Evolutionary conservation across 805 yeast species (phyloP).

Genomic region (Cyberlindnera xylosilytica): DNA sequence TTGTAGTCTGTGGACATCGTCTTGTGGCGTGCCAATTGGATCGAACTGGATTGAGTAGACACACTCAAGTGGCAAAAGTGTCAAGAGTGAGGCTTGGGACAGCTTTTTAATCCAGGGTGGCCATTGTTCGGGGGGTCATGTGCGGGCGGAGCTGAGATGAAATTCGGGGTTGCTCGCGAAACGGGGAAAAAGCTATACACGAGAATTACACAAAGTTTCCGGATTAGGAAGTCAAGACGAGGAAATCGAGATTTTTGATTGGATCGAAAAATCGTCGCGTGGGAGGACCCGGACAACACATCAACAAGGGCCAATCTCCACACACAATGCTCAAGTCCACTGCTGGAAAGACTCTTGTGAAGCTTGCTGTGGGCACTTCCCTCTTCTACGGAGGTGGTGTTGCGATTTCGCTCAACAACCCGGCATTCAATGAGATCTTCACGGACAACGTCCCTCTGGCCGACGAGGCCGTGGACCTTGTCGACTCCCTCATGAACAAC

Average conservation of each 20-base stretch:
- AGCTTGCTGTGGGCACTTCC: conserved; percentile 31
- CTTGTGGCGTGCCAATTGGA: background rate
- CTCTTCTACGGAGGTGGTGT: conserved; percentile 57
- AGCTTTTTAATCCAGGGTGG: too few species aligned
- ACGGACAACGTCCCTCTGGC: conserved; percentile 65
- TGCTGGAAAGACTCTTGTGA: conserved; percentile 31
- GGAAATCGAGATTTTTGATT: background rate
- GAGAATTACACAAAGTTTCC: background rate
- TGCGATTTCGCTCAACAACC: conserved; percentile 52
- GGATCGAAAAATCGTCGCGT: too few species aligned
- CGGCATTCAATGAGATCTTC: conserved; percentile 58
- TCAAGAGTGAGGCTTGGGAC: too few species aligned
- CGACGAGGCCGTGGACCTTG: conserved; percentile 46
- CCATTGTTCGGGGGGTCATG: too few species aligned
- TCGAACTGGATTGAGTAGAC: too few species aligned
- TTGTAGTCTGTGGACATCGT: conserved; percentile 7
- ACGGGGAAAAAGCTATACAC: too few species aligned
- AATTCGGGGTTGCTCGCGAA: conserved; percentile 4
- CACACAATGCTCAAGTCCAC: conserved; percentile 27
- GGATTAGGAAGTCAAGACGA: conserved; percentile 5
- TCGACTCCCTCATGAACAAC: conserved; percentile 36
- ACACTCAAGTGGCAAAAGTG: too few species aligned
- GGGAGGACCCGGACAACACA: too few species aligned
- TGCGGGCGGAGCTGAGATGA: conserved; percentile 2
- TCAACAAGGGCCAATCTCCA: too few species aligned